A percentile compares a stretch with the other conserved stretches of the same genome.
These are phyloP conservation scores for Cercospora janseana DNA, from an alignment of 2,329 filamentous ascomycete species.

Conservation along the genomic window DNA sequence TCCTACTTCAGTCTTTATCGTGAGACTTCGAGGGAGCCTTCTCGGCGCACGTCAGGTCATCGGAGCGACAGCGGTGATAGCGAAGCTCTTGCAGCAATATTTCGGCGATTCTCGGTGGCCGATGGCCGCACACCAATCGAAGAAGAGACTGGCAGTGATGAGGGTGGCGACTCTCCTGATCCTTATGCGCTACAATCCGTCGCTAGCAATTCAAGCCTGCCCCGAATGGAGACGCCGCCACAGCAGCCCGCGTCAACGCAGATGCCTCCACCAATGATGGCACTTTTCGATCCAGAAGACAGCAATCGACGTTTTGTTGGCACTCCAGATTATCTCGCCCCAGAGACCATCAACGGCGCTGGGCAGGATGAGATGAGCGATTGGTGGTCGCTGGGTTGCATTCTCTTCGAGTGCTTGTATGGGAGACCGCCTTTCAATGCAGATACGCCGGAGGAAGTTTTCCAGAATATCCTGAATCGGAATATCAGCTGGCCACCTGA, in stretches of 20 bases:
- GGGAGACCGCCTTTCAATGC: slow-evolving; percentile 94
- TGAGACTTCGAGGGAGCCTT: slow-evolving; percentile 53
- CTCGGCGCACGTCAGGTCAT: slow-evolving; percentile 73
- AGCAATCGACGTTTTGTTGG: slow-evolving; percentile 91
- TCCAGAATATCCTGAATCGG: slow-evolving; percentile 89
- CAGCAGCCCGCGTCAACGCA: slow-evolving; percentile 59
- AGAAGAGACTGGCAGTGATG: slow-evolving; percentile 69
- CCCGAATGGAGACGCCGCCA: slow-evolving; percentile 53
- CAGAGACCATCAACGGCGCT: slow-evolving; percentile 91
- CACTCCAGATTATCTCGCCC: slow-evolving; percentile 93
- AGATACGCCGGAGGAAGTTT: slow-evolving; percentile 83
- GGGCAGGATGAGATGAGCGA: slow-evolving; percentile 97
- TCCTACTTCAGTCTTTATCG: slow-evolving; percentile 85
- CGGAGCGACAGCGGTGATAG: slow-evolving; percentile 92
- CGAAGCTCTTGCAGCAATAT: slow-evolving; percentile 76
- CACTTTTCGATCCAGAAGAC: slow-evolving; percentile 92
- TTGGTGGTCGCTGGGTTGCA: slow-evolving; percentile 99
- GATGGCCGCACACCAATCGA: slow-evolving; percentile 65
- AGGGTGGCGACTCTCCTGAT: slow-evolving; percentile 71
- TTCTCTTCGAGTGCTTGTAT: slow-evolving; percentile 93
- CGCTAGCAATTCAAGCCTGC: slow-evolving; percentile 49
- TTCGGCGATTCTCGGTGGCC: slow-evolving; percentile 63
- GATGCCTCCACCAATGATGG: slow-evolving; percentile 87
- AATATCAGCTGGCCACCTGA: slow-evolving; percentile 91
- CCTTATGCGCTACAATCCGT: slow-evolving; percentile 64